These are phyloP conservation scores for Royoungia palumana DNA, from an alignment of 768 basidiomycete genomes.

Conservation along the genomic window DNA sequence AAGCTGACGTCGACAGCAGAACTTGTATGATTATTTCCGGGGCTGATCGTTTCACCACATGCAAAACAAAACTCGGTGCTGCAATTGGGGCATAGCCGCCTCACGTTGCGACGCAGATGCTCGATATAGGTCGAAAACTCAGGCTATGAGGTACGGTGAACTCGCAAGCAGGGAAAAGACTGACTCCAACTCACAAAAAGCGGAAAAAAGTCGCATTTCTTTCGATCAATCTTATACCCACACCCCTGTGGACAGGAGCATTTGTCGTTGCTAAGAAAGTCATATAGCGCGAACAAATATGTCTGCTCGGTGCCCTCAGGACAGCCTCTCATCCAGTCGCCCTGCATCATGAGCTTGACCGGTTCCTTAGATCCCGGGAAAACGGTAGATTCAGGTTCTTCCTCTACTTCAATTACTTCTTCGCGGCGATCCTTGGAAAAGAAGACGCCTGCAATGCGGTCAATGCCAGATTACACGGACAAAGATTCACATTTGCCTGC, in stretches of 20 bases:
- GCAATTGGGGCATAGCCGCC: slow-evolving; percentile 61
- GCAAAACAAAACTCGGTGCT: slow-evolving; percentile 64
- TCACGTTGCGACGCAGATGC: slow-evolving; percentile 56
- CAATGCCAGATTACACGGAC: slow-evolving; percentile 1
- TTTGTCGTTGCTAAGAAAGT: slow-evolving; percentile 59
- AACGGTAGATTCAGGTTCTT: slow-evolving; percentile 55
- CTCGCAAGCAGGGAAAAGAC: neutral
- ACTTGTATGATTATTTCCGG: slow-evolving; percentile 43
- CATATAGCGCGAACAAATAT: slow-evolving; percentile 82
- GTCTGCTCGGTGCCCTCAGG: slow-evolving; percentile 91
- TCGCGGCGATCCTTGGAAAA: slow-evolving; percentile 93
- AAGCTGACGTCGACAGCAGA: slow-evolving; percentile 52
- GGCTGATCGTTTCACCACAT: slow-evolving; percentile 64
- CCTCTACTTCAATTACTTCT: slow-evolving; percentile 89
- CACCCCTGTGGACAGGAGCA: slow-evolving; percentile 77
- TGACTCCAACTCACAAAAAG: slow-evolving; percentile 60
- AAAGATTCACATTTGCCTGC: slow-evolving; percentile 50
- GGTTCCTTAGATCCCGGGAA: slow-evolving; percentile 44
- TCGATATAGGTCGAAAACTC: slow-evolving; percentile 69
- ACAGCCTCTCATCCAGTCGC: slow-evolving; percentile 97
- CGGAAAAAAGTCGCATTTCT: slow-evolving; percentile 78
- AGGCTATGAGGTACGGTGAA: slow-evolving; percentile 43
- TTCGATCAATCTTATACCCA: slow-evolving; percentile 55
- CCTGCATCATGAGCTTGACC: slow-evolving; percentile 75
- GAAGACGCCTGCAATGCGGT: slow-evolving; percentile 64